Conservation (phyloP, 2,329 filamentous ascomycete species). For the Aureobasidium zeae region DNA sequence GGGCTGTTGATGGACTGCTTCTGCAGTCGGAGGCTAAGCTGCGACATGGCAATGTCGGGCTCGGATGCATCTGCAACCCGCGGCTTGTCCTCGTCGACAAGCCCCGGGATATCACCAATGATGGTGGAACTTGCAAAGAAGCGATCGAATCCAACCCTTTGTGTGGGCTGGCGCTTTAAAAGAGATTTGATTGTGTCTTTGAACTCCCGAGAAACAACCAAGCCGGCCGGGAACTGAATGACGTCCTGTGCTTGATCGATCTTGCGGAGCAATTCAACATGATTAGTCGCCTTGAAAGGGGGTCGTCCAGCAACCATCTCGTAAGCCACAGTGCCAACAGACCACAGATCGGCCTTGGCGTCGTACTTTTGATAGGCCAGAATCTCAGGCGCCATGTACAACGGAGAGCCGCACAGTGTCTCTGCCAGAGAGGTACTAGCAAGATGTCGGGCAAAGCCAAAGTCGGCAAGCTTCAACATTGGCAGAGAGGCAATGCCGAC, state of each 20-base stretch:
- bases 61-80: conserved; percentile 21
- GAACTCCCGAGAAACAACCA: conserved; percentile 60
- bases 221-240: conserved; percentile 71
- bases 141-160: conserved; percentile 74
- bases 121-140: conserved; percentile 74
- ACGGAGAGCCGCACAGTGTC: conserved; percentile 87
- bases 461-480: conserved; percentile 96
- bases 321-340: conserved; percentile 86
- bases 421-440: conserved; percentile 88
- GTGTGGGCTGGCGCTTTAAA: conserved; percentile 75
- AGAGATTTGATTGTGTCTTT: conserved; percentile 72
- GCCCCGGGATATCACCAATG: conserved; percentile 64
- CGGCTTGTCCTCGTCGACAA: conserved; percentile 56
- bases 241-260: conserved; percentile 83
- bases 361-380: conserved; percentile 95
- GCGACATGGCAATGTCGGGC: conserved; percentile 22
- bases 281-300: conserved; percentile 85
- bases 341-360: conserved; percentile 95
- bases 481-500: conserved; percentile 76
- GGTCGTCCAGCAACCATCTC: conserved; percentile 90
- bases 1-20: conserved; percentile 25
- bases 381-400: conserved; percentile 99
- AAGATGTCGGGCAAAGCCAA: conserved; percentile 91
- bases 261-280: conserved; percentile 84
- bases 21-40: conserved; percentile 26